phyloP scores from a whole-genome alignment of 2,329 filamentous ascomycete genomes.

The Bipolaris sorokiniana region DNA sequence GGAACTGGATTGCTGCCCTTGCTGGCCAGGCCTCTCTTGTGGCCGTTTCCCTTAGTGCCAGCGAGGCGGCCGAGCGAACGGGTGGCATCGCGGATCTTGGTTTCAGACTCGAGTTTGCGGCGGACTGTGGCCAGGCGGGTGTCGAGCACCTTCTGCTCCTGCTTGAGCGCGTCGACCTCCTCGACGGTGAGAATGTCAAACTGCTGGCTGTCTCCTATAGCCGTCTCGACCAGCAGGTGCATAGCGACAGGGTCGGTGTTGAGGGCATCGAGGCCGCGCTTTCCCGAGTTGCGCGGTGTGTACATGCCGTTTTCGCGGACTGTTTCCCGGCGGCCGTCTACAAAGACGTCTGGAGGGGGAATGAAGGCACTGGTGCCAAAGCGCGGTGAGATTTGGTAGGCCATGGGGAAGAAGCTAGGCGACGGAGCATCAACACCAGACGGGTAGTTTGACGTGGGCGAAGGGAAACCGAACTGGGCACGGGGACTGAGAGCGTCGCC shows the following conservation, averaged over 20 bases:
- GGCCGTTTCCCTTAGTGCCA: slow-evolving; percentile 59
- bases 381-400: slow-evolving; percentile 46
- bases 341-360: slow-evolving; percentile 48
- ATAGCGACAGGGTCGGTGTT: slow-evolving; percentile 72
- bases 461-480: slow-evolving; percentile 45
- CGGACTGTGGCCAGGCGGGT: slow-evolving; percentile 82
- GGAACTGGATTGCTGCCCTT: slow-evolving; percentile 48
- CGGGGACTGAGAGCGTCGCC: slow-evolving; percentile 43
- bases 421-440: slow-evolving; percentile 42
- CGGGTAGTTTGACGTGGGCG: slow-evolving; percentile 48
- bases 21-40: slow-evolving; percentile 59
- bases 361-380: slow-evolving; percentile 48
- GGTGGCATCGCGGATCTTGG: slow-evolving; percentile 92
- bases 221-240: slow-evolving; percentile 92
- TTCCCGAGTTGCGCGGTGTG: slow-evolving; percentile 36
- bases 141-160: slow-evolving; percentile 74
- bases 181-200: slow-evolving; percentile 89
- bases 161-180: slow-evolving; percentile 90
- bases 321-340: slow-evolving; percentile 38
- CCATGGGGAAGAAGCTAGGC: slow-evolving; percentile 46
- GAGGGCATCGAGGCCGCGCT: slow-evolving; percentile 40
- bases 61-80: slow-evolving; percentile 84
- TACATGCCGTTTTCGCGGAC: slow-evolving; percentile 36
- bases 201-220: slow-evolving; percentile 82
- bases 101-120: slow-evolving; percentile 85